Percentiles rank a stretch among this genome's conserved stretches.
Conservation (phyloP, 306 rosid species). For the Comarum palustre region DNA sequence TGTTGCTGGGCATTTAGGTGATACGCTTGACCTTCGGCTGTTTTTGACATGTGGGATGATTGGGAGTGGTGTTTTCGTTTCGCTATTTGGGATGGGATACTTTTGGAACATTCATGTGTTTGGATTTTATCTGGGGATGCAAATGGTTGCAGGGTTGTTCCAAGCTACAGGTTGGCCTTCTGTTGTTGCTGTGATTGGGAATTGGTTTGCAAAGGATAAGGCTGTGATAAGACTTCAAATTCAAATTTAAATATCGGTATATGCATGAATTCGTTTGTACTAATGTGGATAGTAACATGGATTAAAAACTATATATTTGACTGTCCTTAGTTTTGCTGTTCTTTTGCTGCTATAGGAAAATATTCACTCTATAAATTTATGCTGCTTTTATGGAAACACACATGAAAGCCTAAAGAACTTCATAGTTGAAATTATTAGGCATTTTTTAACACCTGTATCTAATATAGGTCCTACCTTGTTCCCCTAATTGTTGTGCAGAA, state of each 20-base stretch:
- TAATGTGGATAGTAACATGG: background rate
- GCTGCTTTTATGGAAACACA: background rate
- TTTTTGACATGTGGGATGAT: slow-evolving; percentile 63
- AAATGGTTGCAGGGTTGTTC: slow-evolving; percentile 72
- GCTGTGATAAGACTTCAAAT: background rate
- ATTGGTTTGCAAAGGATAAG: slow-evolving; percentile 84
- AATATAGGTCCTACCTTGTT: background rate
- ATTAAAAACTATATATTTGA: background rate
- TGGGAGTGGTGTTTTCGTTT: slow-evolving; percentile 69
- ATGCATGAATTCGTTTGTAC: background rate
- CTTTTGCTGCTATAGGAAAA: background rate
- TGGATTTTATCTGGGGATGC: slow-evolving; percentile 57
- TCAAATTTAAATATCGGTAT: background rate
- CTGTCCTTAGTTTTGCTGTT: background rate
- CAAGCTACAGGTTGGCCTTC: slow-evolving; percentile 92
- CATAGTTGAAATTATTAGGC: background rate
- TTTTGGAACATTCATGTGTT: slow-evolving; percentile 61
- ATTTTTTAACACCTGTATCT: slow-evolving; percentile 8
- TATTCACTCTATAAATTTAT: background rate
- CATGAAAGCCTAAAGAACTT: background rate
- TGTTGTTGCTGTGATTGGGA: slow-evolving; percentile 81
- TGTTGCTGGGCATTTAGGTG: slow-evolving; percentile 74
- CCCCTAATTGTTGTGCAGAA: slow-evolving; percentile 44
- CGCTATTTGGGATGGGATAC: slow-evolving; percentile 69
- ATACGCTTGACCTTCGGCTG: slow-evolving; percentile 55